Conservation (phyloP, 495 filamentous ascomycete genomes). For the Neurospora tetraspora region DNA sequence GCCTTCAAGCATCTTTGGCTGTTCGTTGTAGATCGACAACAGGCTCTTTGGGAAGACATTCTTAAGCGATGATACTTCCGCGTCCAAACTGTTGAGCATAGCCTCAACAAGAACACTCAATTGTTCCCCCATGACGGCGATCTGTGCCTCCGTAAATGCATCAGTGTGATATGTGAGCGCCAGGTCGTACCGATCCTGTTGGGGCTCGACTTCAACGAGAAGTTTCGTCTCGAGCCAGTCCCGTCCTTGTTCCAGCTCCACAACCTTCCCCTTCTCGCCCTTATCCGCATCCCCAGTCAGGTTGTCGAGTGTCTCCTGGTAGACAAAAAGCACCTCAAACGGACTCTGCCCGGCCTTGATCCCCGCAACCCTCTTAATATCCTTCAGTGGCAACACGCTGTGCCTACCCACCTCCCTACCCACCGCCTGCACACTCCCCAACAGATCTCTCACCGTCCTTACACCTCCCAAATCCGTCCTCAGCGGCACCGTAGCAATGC, state of each 20-base stretch:
- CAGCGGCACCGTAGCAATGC: constrained; percentile 57
- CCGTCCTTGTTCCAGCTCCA: constrained; percentile 4
- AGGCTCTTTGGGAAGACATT: constrained; percentile 23
- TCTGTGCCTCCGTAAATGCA: constrained; percentile 34
- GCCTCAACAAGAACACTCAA: constrained; percentile 25
- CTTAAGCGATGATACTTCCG: constrained; percentile 18
- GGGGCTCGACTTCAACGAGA: constrained; percentile 60
- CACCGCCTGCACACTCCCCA: constrained; percentile 47
- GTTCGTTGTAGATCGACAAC: constrained; percentile 40
- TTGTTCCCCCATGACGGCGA: constrained; percentile 34
- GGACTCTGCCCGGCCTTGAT: constrained; percentile 37
- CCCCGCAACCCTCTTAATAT: constrained; percentile 51
- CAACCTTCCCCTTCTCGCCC: background rate
- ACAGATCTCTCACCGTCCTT: constrained; percentile 43
- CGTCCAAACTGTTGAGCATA: constrained; percentile 28
- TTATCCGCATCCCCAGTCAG: constrained; percentile 4
- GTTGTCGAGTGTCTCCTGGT: constrained; percentile 56
- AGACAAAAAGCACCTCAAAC: constrained; percentile 66
- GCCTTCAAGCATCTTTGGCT: constrained; percentile 12
- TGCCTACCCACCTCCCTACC: constrained; percentile 53
- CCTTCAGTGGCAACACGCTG: constrained; percentile 46
- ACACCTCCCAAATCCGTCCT: constrained; percentile 42
- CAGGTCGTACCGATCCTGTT: constrained; percentile 37
- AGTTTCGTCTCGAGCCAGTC: constrained; percentile 68
- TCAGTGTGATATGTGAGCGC: constrained; percentile 43